Base-by-base conservation (phyloP, 169 alveolate genomes). In the Ichthyophthirius multifiliis region DNA sequence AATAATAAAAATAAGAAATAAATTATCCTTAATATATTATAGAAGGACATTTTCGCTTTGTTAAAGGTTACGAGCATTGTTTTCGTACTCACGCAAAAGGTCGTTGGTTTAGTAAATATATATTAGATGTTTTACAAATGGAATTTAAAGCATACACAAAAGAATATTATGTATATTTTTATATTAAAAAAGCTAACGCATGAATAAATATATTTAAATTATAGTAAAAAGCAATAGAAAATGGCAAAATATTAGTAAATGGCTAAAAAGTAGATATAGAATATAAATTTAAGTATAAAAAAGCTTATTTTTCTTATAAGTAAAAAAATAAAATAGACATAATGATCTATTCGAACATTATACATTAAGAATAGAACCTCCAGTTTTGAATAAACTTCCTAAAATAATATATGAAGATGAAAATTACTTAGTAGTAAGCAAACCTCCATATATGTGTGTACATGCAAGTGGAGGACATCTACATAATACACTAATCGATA, bases 361-460 rank as follows among this genome's bases (percentile, higher is more conserved):
- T 27, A 83, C 94, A 1, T 62, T 83, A 35, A 89, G 97, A 74
- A 77, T 85, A 18, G 98, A 96, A 79, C 93, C 94, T 73, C 98
- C 98, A 16, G 92, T 92, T 10, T 77, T 92, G 1, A 65, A 85
- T 73, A 74, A 74, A 23, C 84, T 81, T 43, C 86, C 94, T 37
- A 88, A 85, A 48, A 90, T 96, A 34, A 75, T 92, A 23, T 78
- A 71, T 71, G 95, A 94, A 39, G 89, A 90, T 87, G 83, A 88
- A 12, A 71, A 90, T 18, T 84, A 78, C 39, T 62, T 96, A 30
- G 94, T 90, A 6, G 97, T 94, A 4, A 90, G 89, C 78, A 96
- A 96, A 65, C 98, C 98, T 10, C 82, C 96, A 30, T 95, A 97
- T 4, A 89, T 94, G 90, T 97, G 97, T n/a, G 95, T 92, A 7